phyloP scores from a whole-genome alignment of 306 rosid genomes.

The Arachis hypogaea region DNA sequence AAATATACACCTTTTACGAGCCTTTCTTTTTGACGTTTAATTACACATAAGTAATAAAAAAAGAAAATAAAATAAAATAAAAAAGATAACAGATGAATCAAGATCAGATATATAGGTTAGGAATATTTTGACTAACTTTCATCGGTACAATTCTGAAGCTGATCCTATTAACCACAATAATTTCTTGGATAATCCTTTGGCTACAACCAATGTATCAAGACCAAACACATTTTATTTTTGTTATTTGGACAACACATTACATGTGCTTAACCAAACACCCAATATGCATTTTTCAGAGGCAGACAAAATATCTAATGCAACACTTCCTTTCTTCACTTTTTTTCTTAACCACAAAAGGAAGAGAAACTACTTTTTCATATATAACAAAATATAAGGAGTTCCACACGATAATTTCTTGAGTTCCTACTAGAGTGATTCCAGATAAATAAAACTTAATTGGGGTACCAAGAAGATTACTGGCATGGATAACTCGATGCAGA shows the following conservation, averaged over 20 bases:
- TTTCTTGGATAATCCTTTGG: background rate
- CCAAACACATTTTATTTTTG: background rate
- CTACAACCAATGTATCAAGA: constrained; percentile 2
- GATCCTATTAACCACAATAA: background rate
- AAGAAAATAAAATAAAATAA: background rate
- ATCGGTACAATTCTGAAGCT: background rate
- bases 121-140: background rate
- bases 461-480: constrained; percentile 1
- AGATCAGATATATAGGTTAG: constrained; percentile 1
- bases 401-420: constrained; percentile 6
- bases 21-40: constrained; percentile 29
- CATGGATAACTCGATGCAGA: constrained; percentile 15
- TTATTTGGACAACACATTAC: too few species aligned
- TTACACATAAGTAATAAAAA: constrained; percentile 4
- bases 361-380: constrained; percentile 16
- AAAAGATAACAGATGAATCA: constrained; percentile 21
- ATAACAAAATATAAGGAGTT: background rate
- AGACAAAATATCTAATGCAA: too few species aligned
- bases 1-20: constrained; percentile 35
- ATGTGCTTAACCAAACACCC: too few species aligned
- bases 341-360: constrained; percentile 20
- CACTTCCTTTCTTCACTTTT: background rate
- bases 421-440: constrained; percentile 11
- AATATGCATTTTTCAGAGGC: too few species aligned
- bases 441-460: constrained; percentile 26